Evolutionary conservation across 768 basidiomycete species (phyloP), one percentile per base, ranked within the genome.

Genomic region (Lentinus tigrinus): DNA sequence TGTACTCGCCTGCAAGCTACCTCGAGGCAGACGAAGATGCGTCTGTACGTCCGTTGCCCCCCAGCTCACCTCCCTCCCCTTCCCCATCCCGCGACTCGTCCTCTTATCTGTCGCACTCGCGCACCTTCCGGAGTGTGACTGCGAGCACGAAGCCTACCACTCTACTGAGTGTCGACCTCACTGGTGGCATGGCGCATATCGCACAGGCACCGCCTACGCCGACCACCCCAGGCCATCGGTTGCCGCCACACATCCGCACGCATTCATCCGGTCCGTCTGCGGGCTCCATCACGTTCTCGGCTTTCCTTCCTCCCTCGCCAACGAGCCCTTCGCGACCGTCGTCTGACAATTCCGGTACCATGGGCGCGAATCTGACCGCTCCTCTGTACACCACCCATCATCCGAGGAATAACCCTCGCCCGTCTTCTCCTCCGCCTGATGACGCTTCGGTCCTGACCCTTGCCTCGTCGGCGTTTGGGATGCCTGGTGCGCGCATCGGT

Each of bases 101-200:
- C 0, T 91, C 90, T 1, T 89, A 91, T 72, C 81, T 92, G 26
- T 92, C 92, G 5, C 82, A 91, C 65, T 82, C 91, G 16, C 82
- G 87, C 53, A 93, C 91, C 0, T 92, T 93, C 73, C 81, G 84
- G 66, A 91, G 89, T 67, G 87, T 88, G 67, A 84, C 88, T 26
- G 91, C 89, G 6, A 92, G 89, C 65, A 98, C 95, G 13, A 97
- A 97, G 72, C 95, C 94, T 2, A 98, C 95, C 5, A 98, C 95
- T 0, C 73, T 98, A 24, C 77, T 97, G n/a, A 93, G 91, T 64
- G 84, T 96, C 60, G 95, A 98, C 67, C 71, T 93, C 24, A 83
- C 86, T 7, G 86, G 85, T 63, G 90, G 89, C 13, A 87, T 94
- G 79, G 94, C 89, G 0, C 93, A 96, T 72, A 96, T 96, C 64